A percentile compares a stretch with the other conserved stretches of the same genome.
Evolutionary conservation across 805 yeast genomes (phyloP).

Genomic region (Lipomyces orientalis): DNA sequence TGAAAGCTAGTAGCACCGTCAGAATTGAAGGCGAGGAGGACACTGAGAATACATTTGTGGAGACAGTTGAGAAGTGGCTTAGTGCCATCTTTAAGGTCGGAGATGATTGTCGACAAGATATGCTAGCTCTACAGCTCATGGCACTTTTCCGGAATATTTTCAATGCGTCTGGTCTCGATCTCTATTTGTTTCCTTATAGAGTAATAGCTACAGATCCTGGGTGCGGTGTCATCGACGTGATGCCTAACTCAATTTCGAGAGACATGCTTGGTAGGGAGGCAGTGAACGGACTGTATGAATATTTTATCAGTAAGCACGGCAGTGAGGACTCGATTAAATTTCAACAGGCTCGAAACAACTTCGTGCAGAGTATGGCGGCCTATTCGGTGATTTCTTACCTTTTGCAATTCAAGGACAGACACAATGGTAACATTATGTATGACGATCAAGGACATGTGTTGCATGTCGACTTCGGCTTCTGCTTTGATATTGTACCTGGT

Average conservation of each 20-base stretch:
- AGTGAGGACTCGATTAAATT: constrained; percentile 89
- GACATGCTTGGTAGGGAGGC: constrained; percentile 99
- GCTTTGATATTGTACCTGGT: constrained; percentile 98
- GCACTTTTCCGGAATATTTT: constrained; percentile 91
- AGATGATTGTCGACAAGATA: constrained; percentile 98
- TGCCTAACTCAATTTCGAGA: constrained; percentile 92
- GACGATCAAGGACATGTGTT: constrained; percentile 94
- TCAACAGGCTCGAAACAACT: constrained; percentile 89
- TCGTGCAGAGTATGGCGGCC: constrained; percentile 90
- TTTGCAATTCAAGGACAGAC: constrained; percentile 93
- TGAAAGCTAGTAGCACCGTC: constrained; percentile 37
- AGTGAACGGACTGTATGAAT: constrained; percentile 93
- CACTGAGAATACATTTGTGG: constrained; percentile 29
- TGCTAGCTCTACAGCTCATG: constrained; percentile 87
- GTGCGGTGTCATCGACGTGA: constrained; percentile 97
- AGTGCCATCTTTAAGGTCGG: constrained; percentile 99
- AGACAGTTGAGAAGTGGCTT: constrained; percentile 74
- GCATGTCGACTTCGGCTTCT: constrained; percentile 98
- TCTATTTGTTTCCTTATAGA: constrained; percentile 89
- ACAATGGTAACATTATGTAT: constrained; percentile 96
- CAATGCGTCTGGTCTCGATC: constrained; percentile 84
- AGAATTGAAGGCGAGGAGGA: constrained; percentile 43
- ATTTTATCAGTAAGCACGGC: constrained; percentile 89
- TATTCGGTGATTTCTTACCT: constrained; percentile 90
- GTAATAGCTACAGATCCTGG: constrained; percentile 99